phyloP scores from a whole-genome alignment of 2,329 filamentous ascomycete genomes.

The Fusarium palustre region DNA sequence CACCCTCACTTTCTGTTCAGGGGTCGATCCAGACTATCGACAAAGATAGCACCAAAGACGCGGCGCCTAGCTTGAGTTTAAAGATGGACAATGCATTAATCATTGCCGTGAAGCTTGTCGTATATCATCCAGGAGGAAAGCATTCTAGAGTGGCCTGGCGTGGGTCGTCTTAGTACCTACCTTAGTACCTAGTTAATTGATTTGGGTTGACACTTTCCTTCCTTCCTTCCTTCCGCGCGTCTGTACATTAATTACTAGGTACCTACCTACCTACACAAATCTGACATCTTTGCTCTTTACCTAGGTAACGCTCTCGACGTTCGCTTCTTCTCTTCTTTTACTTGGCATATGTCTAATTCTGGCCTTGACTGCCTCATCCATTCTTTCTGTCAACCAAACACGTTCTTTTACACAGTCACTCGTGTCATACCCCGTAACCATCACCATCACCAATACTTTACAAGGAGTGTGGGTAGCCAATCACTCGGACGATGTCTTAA shows the following conservation, averaged over 20 bases:
- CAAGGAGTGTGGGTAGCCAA: neutral
- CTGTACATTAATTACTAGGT: neutral
- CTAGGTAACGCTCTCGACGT: constrained; percentile 3
- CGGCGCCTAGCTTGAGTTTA: constrained; percentile 17
- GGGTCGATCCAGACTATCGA: constrained; percentile 11
- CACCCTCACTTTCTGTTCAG: neutral
- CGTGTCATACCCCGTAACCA: neutral
- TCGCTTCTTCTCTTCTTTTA: constrained; percentile 7
- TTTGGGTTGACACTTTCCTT: neutral
- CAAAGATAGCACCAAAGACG: constrained; percentile 22
- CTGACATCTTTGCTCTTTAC: neutral
- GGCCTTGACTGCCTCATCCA: neutral
- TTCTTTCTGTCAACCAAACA: neutral
- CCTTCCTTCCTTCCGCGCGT: neutral
- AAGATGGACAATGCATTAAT: constrained; percentile 11
- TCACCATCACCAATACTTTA: neutral
- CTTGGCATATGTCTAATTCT: neutral
- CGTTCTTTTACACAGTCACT: constrained; percentile 5
- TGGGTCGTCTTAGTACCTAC: neutral
- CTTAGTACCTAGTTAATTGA: constrained; percentile 7
- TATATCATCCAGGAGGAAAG: neutral
- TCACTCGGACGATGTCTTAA: constrained; percentile 16
- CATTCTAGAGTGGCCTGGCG: constrained; percentile 17
- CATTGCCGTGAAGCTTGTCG: constrained; percentile 1
- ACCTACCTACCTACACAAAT: no score